phyloP scores from a whole-genome alignment of 495 filamentous ascomycete species.

The Staphylotrichum longicolle region DNA sequence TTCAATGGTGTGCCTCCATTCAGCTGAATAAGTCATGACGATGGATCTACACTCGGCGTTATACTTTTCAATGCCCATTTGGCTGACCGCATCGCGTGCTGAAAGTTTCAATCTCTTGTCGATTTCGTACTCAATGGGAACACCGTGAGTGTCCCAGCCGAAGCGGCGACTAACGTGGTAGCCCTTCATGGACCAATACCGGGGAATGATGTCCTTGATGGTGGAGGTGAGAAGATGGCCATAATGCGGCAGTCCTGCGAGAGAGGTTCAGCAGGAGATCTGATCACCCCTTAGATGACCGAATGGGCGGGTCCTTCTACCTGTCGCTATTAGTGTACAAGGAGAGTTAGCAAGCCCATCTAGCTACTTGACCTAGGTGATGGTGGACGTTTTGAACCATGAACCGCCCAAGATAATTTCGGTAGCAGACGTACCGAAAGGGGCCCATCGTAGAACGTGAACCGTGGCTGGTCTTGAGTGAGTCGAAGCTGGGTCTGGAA shows the following conservation, averaged over 20 bases:
- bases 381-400: not conserved
- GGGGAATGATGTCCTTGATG: conserved; percentile 89
- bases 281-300: not conserved
- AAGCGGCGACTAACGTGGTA: conserved; percentile 68
- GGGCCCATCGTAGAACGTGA: conserved; percentile 72
- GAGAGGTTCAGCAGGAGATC: not conserved
- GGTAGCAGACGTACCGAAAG: conserved; percentile 29
- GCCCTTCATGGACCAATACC: conserved; percentile 95
- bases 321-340: conserved; percentile 6
- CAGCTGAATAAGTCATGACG: conserved; percentile 81
- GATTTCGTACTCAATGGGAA: conserved; percentile 95
- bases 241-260: conserved; percentile 78
- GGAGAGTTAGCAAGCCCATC: not conserved
- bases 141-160: conserved; percentile 81
- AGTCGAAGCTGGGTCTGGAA: conserved; percentile 55
- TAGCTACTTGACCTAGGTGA: not conserved
- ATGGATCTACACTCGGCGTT: conserved; percentile 86
- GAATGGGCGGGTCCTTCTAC: not conserved
- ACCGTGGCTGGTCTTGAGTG: conserved; percentile 61
- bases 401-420: too few relatives aligned
- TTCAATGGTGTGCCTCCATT: conserved; percentile 89
- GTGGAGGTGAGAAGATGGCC: conserved; percentile 88
- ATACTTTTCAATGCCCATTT: conserved; percentile 80
- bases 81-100: conserved; percentile 75
- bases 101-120: conserved; percentile 88